Percentiles rank a stretch among this genome's conserved stretches.
These are phyloP conservation scores for Thermothelomyces thermophilus DNA, from an alignment of 2,329 filamentous ascomycete genomes.

Conservation along the genomic window DNA sequence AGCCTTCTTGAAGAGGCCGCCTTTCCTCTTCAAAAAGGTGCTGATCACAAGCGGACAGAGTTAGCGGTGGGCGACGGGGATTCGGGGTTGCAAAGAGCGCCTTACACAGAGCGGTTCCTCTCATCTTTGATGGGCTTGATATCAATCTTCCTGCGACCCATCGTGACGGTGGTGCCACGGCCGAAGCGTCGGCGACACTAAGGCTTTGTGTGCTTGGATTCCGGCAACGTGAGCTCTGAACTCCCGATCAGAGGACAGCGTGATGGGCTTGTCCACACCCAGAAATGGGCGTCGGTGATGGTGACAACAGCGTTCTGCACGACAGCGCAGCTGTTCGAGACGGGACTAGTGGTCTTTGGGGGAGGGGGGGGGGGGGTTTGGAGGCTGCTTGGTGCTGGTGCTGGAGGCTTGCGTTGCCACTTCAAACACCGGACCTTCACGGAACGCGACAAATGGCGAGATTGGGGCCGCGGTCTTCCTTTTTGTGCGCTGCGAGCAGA, in stretches of 20 bases:
- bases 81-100: not conserved
- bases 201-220: not conserved
- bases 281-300: not conserved
- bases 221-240: not conserved
- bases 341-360: slow-evolving; percentile 2
- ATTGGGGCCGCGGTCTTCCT: slow-evolving; percentile 19
- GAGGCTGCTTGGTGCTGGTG: slow-evolving; percentile 13
- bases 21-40: slow-evolving; percentile 97
- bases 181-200: slow-evolving; percentile 1
- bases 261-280: not conserved
- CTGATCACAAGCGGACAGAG: slow-evolving; percentile 40
- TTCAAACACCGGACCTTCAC: slow-evolving; percentile 15
- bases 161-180: slow-evolving; percentile 37
- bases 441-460: slow-evolving; percentile 19
- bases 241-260: not conserved
- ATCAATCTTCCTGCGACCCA: slow-evolving; percentile 99
- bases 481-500: slow-evolving; percentile 23
- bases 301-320: not conserved
- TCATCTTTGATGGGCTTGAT: slow-evolving; percentile 99
- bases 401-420: not conserved
- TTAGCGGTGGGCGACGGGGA: slow-evolving; percentile 7
- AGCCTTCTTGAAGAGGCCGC: slow-evolving; percentile 98
- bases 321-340: slow-evolving; percentile 5
- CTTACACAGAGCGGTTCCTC: slow-evolving; percentile 94
- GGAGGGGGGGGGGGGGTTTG: no score